phyloP scores from a whole-genome alignment of 768 basidiomycete genomes.

The Hebeloma cylindrosporum region DNA sequence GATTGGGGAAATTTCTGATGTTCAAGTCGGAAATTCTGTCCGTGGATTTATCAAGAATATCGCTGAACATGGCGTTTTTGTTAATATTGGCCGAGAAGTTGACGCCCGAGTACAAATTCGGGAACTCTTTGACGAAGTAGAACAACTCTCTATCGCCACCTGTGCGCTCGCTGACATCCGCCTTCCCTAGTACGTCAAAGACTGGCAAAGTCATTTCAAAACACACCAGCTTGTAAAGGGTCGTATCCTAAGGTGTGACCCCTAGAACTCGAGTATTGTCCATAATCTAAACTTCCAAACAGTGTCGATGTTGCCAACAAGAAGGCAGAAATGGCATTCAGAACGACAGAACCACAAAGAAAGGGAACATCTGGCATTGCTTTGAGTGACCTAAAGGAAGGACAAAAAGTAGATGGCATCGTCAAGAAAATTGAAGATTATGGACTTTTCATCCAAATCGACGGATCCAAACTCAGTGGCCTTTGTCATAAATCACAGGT shows the following conservation, averaged over 20 bases:
- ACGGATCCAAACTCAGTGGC: conserved; percentile 81
- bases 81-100: conserved; percentile 77
- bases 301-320: conserved; percentile 73
- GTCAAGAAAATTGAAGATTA: conserved; percentile 85
- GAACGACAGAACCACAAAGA: conserved; percentile 53
- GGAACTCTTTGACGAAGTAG: conserved; percentile 85
- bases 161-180: conserved; percentile 9
- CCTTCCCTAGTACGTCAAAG: conserved; percentile 80
- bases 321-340: conserved; percentile 90
- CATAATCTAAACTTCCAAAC: background rate
- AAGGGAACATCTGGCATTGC: conserved; percentile 36
- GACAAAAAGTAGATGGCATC: conserved; percentile 76
- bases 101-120: conserved; percentile 92
- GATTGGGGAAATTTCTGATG: conserved; percentile 55
- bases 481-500: conserved; percentile 95
- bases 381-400: conserved; percentile 63
- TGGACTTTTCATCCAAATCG: conserved; percentile 90
- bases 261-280: background rate
- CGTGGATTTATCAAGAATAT: conserved; percentile 91
- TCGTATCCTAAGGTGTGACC: conserved; percentile 69
- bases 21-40: conserved; percentile 72
- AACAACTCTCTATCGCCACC: conserved; percentile 12
- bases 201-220: conserved; percentile 86
- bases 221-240: conserved; percentile 85
- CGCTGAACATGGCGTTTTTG: conserved; percentile 85